phyloP scores from a whole-genome alignment of 225 moss, liverwort and hornwort species.

The Anthoceros angustus region DNA sequence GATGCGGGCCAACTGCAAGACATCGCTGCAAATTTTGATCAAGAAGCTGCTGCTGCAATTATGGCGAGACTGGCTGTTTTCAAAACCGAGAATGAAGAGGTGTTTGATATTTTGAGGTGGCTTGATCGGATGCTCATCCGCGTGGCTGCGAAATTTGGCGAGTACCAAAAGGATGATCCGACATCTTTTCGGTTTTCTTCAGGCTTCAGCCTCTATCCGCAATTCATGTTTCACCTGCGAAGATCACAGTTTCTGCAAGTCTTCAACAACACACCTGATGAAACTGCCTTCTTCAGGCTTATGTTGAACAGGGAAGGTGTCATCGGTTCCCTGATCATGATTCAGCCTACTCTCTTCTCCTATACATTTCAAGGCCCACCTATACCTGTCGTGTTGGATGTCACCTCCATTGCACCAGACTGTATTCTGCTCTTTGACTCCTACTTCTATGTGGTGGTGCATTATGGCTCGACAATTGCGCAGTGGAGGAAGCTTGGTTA shows the following conservation, averaged over 20 bases:
- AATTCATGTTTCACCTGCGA: constrained; percentile 94
- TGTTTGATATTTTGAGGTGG: constrained; percentile 97
- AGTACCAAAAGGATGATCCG: constrained; percentile 79
- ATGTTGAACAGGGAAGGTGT: constrained; percentile 91
- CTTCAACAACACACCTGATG: constrained; percentile 94
- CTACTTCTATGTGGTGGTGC: constrained; percentile 82
- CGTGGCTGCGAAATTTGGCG: constrained; percentile 85
- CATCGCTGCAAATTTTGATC: constrained; percentile 73
- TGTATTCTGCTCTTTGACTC: constrained; percentile 85
- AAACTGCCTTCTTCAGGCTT: constrained; percentile 84
- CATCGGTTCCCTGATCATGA: constrained; percentile 80
- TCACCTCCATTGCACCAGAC: constrained; percentile 65
- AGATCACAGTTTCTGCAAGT: constrained; percentile 96
- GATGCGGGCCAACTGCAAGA: constrained; percentile 77
- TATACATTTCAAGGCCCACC: constrained; percentile 85
- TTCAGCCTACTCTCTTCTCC: constrained; percentile 76
- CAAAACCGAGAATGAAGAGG: constrained; percentile 86
- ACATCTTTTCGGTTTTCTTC: constrained; percentile 72
- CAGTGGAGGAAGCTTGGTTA: constrained; percentile 92
- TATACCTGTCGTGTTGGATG: constrained; percentile 72
- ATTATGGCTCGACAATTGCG: constrained; percentile 83
- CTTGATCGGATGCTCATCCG: constrained; percentile 94
- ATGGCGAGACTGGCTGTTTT: constrained; percentile 93
- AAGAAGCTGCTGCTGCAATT: constrained; percentile 87
- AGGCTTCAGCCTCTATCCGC: constrained; percentile 84